phyloP scores from a whole-genome alignment of 441 rosid genomes.

The Hura crepitans region DNA sequence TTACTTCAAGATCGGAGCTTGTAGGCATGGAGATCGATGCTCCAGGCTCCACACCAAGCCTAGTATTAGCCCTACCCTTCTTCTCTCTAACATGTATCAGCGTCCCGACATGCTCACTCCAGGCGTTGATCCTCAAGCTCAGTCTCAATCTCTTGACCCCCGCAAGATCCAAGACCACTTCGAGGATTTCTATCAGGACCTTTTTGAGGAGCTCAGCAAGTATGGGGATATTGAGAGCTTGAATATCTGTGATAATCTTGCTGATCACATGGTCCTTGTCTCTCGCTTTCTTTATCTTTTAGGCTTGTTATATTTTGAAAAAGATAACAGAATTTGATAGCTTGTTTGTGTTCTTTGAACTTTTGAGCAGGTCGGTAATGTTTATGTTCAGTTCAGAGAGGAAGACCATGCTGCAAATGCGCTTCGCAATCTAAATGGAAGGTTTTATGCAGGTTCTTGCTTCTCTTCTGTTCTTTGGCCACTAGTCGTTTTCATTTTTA shows the following conservation, averaged over 20 bases:
- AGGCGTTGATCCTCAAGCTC: constrained; percentile 45
- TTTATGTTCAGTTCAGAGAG: constrained; percentile 78
- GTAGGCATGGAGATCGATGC: constrained; percentile 56
- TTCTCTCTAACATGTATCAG: constrained; percentile 62
- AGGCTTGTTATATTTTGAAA: not conserved
- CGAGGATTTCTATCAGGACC: constrained; percentile 54
- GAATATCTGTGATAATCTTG: constrained; percentile 73
- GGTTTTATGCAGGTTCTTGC: constrained; percentile 56
- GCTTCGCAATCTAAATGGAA: constrained; percentile 51
- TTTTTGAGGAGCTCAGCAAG: constrained; percentile 57
- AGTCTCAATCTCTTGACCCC: constrained; percentile 43
- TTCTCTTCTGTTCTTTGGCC: not conserved
- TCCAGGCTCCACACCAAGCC: constrained; percentile 62
- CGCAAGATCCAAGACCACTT: constrained; percentile 52
- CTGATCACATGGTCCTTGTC: constrained; percentile 58
- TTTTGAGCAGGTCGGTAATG: constrained; percentile 55
- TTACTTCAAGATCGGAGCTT: constrained; percentile 63
- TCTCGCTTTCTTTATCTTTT: not conserved
- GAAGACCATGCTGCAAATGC: constrained; percentile 83
- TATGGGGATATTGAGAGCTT: constrained; percentile 67
- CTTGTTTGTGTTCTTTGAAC: not conserved
- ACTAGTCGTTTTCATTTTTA: too few relatives aligned
- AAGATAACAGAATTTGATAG: too few relatives aligned
- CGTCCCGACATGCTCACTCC: constrained; percentile 64
- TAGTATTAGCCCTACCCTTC: constrained; percentile 45